Percentiles rank a stretch among this genome's conserved stretches.
Conservation (phyloP, 2,329 filamentous ascomycete genomes). For the Fusarium sp. region DNA sequence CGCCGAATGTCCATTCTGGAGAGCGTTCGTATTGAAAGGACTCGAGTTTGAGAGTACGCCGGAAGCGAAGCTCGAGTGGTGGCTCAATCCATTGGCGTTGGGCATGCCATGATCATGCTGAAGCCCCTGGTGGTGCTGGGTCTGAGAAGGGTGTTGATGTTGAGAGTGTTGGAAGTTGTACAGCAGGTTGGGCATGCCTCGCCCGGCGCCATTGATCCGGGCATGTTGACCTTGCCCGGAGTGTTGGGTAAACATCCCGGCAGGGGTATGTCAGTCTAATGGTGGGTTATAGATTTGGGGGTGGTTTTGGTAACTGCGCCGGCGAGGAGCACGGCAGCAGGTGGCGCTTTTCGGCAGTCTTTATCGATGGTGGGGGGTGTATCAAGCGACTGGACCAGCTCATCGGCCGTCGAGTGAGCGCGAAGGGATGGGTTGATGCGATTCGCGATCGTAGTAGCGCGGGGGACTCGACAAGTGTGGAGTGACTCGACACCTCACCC, state of each 20-base stretch:
- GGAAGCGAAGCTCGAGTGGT: slow-evolving; percentile 52
- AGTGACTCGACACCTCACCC: slow-evolving; percentile 45
- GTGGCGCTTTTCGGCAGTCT: slow-evolving; percentile 35
- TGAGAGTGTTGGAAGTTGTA: slow-evolving; percentile 76
- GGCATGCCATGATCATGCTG: slow-evolving; percentile 70
- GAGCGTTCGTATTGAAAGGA: slow-evolving; percentile 64
- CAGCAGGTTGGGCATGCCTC: slow-evolving; percentile 73
- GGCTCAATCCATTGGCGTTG: slow-evolving; percentile 65
- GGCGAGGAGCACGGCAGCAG: slow-evolving; percentile 46
- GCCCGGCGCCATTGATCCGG: slow-evolving; percentile 73
- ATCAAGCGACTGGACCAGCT: slow-evolving; percentile 34
- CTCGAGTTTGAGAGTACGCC: slow-evolving; percentile 72
- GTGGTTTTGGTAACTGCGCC: slow-evolving; percentile 42
- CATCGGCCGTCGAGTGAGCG: slow-evolving; percentile 41
- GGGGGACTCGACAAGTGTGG: slow-evolving; percentile 30
- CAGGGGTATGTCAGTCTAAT: slow-evolving; percentile 33
- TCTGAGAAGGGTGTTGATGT: slow-evolving; percentile 72
- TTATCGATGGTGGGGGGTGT: slow-evolving; percentile 24
- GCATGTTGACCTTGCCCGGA: slow-evolving; percentile 75
- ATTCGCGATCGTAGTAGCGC: slow-evolving; percentile 21
- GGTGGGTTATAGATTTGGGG: slow-evolving; percentile 23
- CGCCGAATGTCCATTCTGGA: slow-evolving; percentile 69
- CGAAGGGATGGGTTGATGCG: slow-evolving; percentile 8
- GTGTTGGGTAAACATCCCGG: slow-evolving; percentile 79
- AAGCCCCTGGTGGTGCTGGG: slow-evolving; percentile 72